Percentiles rank a stretch among this genome's conserved stretches.
Conservation (phyloP, 2,329 filamentous ascomycete genomes). For the Alternaria angustiovoidea region DNA sequence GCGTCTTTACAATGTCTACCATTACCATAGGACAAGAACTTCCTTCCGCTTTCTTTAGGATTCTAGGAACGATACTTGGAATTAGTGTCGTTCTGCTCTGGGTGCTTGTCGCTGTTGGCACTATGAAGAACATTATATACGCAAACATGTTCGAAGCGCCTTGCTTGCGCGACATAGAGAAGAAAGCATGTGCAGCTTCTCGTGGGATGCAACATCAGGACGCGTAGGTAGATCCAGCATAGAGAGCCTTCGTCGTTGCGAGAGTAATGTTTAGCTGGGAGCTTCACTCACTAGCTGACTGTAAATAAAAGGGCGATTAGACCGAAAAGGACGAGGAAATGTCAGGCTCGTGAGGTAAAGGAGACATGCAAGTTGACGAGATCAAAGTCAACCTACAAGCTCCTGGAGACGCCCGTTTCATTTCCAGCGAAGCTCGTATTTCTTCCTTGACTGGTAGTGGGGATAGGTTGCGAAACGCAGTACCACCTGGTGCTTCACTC, state of each 20-base stretch:
- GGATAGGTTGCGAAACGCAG: neutral
- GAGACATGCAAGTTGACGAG: no score
- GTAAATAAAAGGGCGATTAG: no score
- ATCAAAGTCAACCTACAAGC: no score
- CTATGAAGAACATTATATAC: constrained; percentile 56
- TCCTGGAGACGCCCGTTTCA: neutral
- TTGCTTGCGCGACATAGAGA: constrained; percentile 54
- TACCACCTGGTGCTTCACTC: neutral
- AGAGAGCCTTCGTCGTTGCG: neutral
- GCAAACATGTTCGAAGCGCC: constrained; percentile 64
- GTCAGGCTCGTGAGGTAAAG: no score
- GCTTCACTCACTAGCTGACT: no score
- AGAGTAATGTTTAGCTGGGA: no score
- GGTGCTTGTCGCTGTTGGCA: constrained; percentile 61
- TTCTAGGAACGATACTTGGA: constrained; percentile 61
- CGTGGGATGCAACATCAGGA: constrained; percentile 12
- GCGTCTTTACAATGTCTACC: constrained; percentile 56
- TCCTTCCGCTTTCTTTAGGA: constrained; percentile 63
- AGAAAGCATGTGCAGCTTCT: constrained; percentile 16
- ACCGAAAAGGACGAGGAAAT: no score
- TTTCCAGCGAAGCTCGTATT: neutral
- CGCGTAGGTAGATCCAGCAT: neutral
- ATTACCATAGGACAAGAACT: constrained; percentile 60
- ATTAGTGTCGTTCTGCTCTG: constrained; percentile 62
- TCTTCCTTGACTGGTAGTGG: neutral